phyloP scores from a whole-genome alignment of 768 basidiomycete species.

The Auriscalpium vulgare region DNA sequence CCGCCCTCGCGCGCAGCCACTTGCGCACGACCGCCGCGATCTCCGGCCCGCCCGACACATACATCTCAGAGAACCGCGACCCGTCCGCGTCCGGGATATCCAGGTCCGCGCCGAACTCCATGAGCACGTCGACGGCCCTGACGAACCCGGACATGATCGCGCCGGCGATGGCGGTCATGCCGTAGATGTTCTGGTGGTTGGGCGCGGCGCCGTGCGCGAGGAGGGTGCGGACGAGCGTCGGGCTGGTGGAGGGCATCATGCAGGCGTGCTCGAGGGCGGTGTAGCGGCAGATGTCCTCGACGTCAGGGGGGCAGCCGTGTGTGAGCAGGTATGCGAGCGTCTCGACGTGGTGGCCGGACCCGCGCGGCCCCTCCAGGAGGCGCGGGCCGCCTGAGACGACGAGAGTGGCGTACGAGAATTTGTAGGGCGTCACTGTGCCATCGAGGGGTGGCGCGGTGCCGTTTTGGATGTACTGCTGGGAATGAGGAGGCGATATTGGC shows the following conservation, averaged over 20 bases:
- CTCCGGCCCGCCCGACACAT: slow-evolving; percentile 29
- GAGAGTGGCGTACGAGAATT: not conserved
- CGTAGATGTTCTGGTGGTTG: slow-evolving; percentile 41
- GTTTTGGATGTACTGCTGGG: not conserved
- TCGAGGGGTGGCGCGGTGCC: not conserved
- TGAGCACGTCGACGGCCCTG: slow-evolving; percentile 31
- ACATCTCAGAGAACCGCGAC: slow-evolving; percentile 24
- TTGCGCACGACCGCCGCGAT: slow-evolving; percentile 36
- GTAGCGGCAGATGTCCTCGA: slow-evolving; percentile 32
- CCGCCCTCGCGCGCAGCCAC: slow-evolving; percentile 40
- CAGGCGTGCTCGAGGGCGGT: slow-evolving; percentile 45
- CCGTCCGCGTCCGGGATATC: slow-evolving; percentile 34
- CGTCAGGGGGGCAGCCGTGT: slow-evolving; percentile 32
- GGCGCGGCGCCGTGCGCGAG: slow-evolving; percentile 41
- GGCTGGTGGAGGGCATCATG: slow-evolving; percentile 19
- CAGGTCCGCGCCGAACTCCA: slow-evolving; percentile 43
- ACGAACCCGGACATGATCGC: slow-evolving; percentile 21
- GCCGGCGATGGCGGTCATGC: slow-evolving; percentile 33
- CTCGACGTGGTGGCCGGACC: not conserved
- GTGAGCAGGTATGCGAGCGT: slow-evolving; percentile 25
- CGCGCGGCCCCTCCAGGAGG: not conserved
- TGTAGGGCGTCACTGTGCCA: not conserved
- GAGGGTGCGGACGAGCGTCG: slow-evolving; percentile 31
- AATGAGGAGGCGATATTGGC: not conserved
- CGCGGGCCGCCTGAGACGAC: not conserved